These are phyloP conservation scores for Panellus pusillus DNA, from an alignment of 768 basidiomycete species.

Conservation along the genomic window DNA sequence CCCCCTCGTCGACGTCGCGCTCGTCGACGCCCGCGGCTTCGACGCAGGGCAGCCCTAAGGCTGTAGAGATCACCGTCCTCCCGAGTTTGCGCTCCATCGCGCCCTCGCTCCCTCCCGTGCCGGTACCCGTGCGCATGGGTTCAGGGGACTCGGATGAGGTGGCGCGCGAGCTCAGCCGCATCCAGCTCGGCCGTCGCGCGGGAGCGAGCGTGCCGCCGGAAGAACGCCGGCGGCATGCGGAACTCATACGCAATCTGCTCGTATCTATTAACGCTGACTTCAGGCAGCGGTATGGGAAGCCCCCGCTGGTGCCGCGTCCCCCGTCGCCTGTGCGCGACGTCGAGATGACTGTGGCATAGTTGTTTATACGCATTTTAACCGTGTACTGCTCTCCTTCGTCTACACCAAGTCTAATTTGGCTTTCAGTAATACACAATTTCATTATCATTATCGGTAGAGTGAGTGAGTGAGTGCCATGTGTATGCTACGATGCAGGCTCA, in stretches of 20 bases:
- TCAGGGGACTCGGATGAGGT: constrained; percentile 47
- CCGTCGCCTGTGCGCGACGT: constrained; percentile 29
- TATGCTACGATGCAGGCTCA: neutral
- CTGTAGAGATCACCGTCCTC: constrained; percentile 41
- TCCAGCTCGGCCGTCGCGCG: constrained; percentile 45
- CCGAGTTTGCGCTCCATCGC: constrained; percentile 44
- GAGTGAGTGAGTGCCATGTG: neutral
- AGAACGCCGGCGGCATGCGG: constrained; percentile 63
- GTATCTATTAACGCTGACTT: constrained; percentile 69
- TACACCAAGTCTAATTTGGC: constrained; percentile 5
- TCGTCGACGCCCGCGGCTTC: constrained; percentile 42
- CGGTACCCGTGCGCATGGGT: constrained; percentile 16
- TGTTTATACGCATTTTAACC: neutral
- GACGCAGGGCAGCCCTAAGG: constrained; percentile 39
- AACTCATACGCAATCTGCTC: constrained; percentile 66
- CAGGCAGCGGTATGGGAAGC: constrained; percentile 40
- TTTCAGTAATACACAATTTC: constrained; percentile 7
- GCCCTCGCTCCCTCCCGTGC: constrained; percentile 22
- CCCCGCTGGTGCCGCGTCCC: constrained; percentile 14
- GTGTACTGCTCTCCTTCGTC: neutral
- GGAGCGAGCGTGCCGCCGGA: constrained; percentile 35
- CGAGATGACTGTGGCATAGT: constrained; percentile 39
- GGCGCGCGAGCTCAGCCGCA: constrained; percentile 46
- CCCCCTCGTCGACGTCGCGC: constrained; percentile 42
- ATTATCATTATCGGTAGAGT: neutral